Evolutionary conservation across 495 filamentous ascomycete genomes (phyloP), one percentile per base, ranked within the genome.

Genomic region (Pseudevernia furfuracea): DNA sequence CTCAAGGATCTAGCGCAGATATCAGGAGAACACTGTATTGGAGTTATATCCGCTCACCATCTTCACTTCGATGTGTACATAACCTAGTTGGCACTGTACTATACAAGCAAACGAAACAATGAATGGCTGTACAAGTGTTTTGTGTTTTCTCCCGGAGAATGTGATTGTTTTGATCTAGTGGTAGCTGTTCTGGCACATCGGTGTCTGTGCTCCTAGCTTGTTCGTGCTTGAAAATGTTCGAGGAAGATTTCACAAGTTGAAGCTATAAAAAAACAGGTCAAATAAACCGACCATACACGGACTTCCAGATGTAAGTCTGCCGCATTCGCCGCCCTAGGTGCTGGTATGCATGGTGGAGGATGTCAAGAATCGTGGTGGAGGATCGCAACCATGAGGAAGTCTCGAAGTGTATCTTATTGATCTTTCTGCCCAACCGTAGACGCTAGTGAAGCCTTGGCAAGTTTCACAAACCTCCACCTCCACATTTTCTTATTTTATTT

Each of bases 31-130:
- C 9, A 30, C 21, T 38, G 39, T 41, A 46, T 32, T 25, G 43
- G 34, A 53, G 53, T 41, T 48, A 21, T 39, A 59, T 36, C 15
- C 57, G 34, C 62, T 57, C 48, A 43, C 23, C 56, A 41, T 64
- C 44, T 55, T 60, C 56, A 38, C 43, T 64, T 64, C 62, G 17
- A 37, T 36, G 15, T 60, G 62, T 64, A 64, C 56, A 64, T 64
- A 52, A 15, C 43, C 37, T 53, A 52, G 23, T 46, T 41, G 44
- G 62, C 48, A 57, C 55, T 64, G 62, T 64, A 64, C 12, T 25
- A 60, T 64, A 64, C n/a, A n/a, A 25, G 41, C 34, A 52, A 36
- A 59, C n/a, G 37, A 30, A 36, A 46, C n/a, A 30, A 19, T 1
- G 11, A 37, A 64, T n/a, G 15, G 37, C 44, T 64, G 34, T 39